phyloP scores from a whole-genome alignment of 2,329 filamentous ascomycete species.

The Verticillium isaacii region DNA sequence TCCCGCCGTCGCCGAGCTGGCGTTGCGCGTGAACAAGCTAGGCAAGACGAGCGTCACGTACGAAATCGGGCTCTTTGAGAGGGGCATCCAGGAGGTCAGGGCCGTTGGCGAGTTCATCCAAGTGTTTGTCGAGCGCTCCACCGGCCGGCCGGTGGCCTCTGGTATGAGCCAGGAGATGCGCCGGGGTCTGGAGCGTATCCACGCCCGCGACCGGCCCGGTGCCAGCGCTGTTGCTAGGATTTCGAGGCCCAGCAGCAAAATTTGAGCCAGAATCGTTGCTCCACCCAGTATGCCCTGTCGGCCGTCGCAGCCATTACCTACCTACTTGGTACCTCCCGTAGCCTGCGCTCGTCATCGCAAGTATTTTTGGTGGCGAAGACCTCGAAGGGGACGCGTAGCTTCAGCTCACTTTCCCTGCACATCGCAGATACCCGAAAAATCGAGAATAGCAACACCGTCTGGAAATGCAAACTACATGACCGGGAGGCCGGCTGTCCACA shows the following conservation, averaged over 20 bases:
- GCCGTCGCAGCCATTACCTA: too few species aligned
- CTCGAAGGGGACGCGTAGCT: too few species aligned
- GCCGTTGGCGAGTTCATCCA: constrained; percentile 85
- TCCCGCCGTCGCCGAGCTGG: constrained; percentile 76
- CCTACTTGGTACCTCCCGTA: too few species aligned
- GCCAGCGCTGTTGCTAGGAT: not conserved
- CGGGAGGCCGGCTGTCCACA: too few species aligned
- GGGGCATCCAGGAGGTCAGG: constrained; percentile 66
- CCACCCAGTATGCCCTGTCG: too few species aligned
- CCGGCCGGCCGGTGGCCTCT: constrained; percentile 58
- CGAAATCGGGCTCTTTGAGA: constrained; percentile 81
- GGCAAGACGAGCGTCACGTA: constrained; percentile 86
- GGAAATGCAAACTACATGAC: too few species aligned
- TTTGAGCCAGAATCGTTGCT: not conserved
- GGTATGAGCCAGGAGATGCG: constrained; percentile 62
- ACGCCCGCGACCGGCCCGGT: not conserved
- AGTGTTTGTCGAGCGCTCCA: constrained; percentile 77
- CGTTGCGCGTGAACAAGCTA: constrained; percentile 75
- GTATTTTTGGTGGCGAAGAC: too few species aligned
- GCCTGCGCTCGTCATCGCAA: too few species aligned
- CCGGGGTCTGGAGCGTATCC: constrained; percentile 52
- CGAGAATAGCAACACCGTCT: too few species aligned
- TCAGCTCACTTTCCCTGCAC: too few species aligned
- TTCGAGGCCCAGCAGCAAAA: not conserved
- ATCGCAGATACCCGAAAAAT: too few species aligned